phyloP scores from a whole-genome alignment of 768 basidiomycete species.

The Termitomyces sp. region DNA sequence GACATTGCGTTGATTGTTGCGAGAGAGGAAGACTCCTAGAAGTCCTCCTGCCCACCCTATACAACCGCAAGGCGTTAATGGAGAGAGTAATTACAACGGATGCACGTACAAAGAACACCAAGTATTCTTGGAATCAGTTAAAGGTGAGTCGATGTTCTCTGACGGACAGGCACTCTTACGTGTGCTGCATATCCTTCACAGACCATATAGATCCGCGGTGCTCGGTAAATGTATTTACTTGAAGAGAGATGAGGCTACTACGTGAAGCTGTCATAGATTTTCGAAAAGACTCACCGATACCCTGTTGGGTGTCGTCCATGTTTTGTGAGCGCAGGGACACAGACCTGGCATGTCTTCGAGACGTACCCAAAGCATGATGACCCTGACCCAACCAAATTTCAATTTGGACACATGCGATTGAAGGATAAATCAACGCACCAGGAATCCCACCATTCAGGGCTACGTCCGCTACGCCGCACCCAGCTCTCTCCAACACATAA shows the following conservation, averaged over 20 bases:
- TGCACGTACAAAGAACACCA: conserved; percentile 60
- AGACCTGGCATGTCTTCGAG: neutral
- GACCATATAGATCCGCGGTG: conserved; percentile 81
- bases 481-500: conserved; percentile 75
- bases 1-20: conserved; percentile 80
- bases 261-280: neutral
- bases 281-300: conserved; percentile 43
- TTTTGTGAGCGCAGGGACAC: neutral
- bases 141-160: neutral
- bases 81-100: neutral
- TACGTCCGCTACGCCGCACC: conserved; percentile 63
- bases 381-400: conserved; percentile 17
- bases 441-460: conserved; percentile 86
- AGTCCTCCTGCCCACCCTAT: conserved; percentile 90
- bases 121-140: conserved; percentile 44
- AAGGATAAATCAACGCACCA: conserved; percentile 38
- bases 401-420: neutral
- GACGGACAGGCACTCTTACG: conserved; percentile 41
- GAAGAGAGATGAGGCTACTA: neutral
- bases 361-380: conserved; percentile 51
- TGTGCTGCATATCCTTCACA: conserved; percentile 94
- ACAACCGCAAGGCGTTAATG: conserved; percentile 3
- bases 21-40: conserved; percentile 79
- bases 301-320: conserved; percentile 26
- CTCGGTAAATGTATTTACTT: conserved; percentile 91